These are phyloP conservation scores for Moesziomyces parantarcticus DNA, from an alignment of 1,284 basidiomycete species.

Conservation along the genomic window DNA sequence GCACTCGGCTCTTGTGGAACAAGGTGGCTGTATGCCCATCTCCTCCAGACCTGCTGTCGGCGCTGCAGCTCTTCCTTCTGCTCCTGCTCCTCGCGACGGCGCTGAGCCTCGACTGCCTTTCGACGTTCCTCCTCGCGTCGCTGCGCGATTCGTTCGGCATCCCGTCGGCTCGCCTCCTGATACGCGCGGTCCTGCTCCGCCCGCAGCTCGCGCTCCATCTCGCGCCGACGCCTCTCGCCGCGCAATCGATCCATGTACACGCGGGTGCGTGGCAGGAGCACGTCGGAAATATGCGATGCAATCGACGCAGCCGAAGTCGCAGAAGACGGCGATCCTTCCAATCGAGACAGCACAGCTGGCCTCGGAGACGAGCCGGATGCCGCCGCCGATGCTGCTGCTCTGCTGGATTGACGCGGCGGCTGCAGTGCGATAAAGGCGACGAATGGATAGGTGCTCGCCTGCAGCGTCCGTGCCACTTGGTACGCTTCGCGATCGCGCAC, in stretches of 20 bases:
- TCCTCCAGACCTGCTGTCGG: conserved; percentile 46
- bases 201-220: conserved; percentile 54
- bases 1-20: conserved; percentile 49
- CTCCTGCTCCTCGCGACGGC: conserved; percentile 20
- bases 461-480: conserved; percentile 84
- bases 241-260: conserved; percentile 51
- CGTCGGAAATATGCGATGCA: conserved; percentile 51
- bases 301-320: conserved; percentile 45
- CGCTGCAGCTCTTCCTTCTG: conserved; percentile 22
- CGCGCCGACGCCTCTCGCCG: conserved; percentile 43
- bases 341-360: conserved; percentile 55
- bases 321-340: conserved; percentile 54
- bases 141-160: conserved; percentile 43
- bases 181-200: conserved; percentile 61
- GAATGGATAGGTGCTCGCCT: conserved; percentile 90
- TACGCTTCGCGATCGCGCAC: conserved; percentile 83
- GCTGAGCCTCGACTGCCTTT: conserved; percentile 25
- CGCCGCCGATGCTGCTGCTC: conserved; percentile 13
- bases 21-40: conserved; percentile 50
- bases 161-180: conserved; percentile 49
- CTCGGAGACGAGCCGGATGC: conserved; percentile 27
- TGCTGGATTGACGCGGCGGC: conserved; percentile 70
- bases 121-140: conserved; percentile 46
- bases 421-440: conserved; percentile 89
- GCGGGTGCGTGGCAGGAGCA: conserved; percentile 54